Base-by-base conservation (phyloP, 768 basidiomycete species). In the Kwoniella europaea region DNA sequence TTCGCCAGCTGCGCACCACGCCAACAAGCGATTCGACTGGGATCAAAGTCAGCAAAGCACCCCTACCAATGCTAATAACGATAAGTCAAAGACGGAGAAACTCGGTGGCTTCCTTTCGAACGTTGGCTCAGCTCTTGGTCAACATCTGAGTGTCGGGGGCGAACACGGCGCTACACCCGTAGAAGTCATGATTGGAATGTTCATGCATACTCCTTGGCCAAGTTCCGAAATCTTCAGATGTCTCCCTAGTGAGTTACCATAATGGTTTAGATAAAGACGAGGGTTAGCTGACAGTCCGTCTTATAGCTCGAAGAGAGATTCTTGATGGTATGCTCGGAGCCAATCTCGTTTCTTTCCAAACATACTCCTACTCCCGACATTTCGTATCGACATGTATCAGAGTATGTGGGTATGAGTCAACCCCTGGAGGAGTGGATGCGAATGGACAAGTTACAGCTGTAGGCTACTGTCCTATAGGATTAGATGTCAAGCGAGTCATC, bases 171-270 rank as follows among this genome's bases (percentile, higher is more conserved):
- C 69, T 41, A 82, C 90, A 81, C 86, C 86, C 86, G 89, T 63
- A 86, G 90, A 88, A 59, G 82, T 86, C 63, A 88, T 90, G 71
- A 86, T 96, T 53, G 96, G 95, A 3, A 88, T 99, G 71, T 99
- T 98, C 84, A 91, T 98, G 56, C 96, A 99, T 85, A 98, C 96
- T 0, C 95, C 96, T 13, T 98, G 98, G 90, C 96, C 96, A 4
- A 92, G 91, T 81, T 92, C 91, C 71, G 96, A 99, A 80, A 91
- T 98, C 74, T 99, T 98, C 87, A 87, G 95, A 66, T 96, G 92
- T 83, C 85, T 97, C 53, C 94, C 94, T 2, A 89, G 93, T 92
- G 75, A 83, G 91, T 88, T 18, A 24, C 1, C 29, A n/a, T 16
- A 20, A 53, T 52, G 10, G 10, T 24, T 20, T 35, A 6, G 35